Evolutionary conservation across 352 stramenopile genomes (phyloP).

Genomic region (Peronospora farinosa): DNA sequence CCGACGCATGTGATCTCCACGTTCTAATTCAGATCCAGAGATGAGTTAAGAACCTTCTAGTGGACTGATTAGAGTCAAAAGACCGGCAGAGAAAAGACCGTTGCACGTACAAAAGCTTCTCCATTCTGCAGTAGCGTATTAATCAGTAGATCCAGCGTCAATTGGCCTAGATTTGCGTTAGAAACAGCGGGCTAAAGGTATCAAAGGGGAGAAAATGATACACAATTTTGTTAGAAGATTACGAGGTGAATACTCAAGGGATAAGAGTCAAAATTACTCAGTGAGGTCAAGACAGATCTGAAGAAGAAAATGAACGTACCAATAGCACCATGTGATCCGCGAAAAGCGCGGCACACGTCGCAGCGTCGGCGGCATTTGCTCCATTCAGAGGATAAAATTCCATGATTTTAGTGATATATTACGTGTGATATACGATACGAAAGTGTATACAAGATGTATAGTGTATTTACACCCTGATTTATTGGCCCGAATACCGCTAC

Average conservation of each 20-base stretch:
- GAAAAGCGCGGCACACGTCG: constrained; percentile 34
- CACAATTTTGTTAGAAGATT: constrained; percentile 14
- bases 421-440: too few relatives aligned
- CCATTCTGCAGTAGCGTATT: constrained; percentile 64
- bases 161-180: constrained; percentile 74
- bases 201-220: constrained; percentile 7
- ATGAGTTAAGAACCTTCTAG: constrained; percentile 8
- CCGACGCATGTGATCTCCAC: constrained; percentile 41
- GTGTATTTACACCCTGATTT: too few relatives aligned
- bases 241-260: not conserved
- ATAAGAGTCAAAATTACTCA: constrained; percentile 2
- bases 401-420: constrained; percentile 14
- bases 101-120: constrained; percentile 34
- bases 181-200: constrained; percentile 55
- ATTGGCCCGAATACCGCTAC: too few relatives aligned
- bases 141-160: constrained; percentile 68
- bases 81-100: not conserved
- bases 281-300: not conserved
- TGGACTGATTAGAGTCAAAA: not conserved
- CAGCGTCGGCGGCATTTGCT: constrained; percentile 21
- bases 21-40: constrained; percentile 20
- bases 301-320: constrained; percentile 23
- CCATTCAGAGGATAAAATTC: constrained; percentile 42
- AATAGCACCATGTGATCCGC: constrained; percentile 48
- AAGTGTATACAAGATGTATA: too few relatives aligned